Evolutionary conservation across 106 monocot species (phyloP), one percentile per base, ranked within the genome.

Genomic region (Iris macrosiphon): DNA sequence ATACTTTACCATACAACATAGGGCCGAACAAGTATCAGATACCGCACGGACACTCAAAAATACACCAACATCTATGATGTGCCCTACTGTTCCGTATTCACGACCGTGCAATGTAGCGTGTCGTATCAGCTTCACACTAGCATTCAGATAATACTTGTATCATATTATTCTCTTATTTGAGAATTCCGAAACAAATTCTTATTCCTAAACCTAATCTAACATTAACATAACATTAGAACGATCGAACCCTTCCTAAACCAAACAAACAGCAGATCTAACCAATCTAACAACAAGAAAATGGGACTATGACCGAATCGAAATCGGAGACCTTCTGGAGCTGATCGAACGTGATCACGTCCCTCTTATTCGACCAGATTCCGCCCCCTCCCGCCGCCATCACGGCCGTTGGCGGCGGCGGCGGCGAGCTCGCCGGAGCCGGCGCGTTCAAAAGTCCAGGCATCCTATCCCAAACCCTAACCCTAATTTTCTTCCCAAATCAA

Each of bases 261-360:
- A 14, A 14, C n/a, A 15, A 30, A 38, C 19, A 4, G n/a, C 2
- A 53, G 31, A 7, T 49, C 12, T 2, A 49, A 20, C 1, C 1
- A 41, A 40, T 15, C 29, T 3, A 19, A 29, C 26, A 17, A 12
- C 9, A 30, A 4, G 2, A 40, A 49, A 16, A 32, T 41, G 26
- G 23, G 8, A 24, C 39, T 42, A 67, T 39, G 27, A 20, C 3
- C 37, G 6, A 22, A 49, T 24, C 11, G 20, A n/a, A n/a, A n/a
- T n/a, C n/a, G n/a, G n/a, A 14, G 69, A 95, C 94, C 94, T 85
- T 89, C 67, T 85, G 81, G 45, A 95, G 79, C 50, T 62, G 94
- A 67, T 89, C 89, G 64, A 79, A 82, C 35, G 81, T 72, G 63
- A 89, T 67, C 31, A 63, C 75, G 12, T 89, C 88, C 19, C 76